A percentile compares a stretch with the other conserved stretches of the same genome.
Evolutionary conservation across 768 basidiomycete genomes (phyloP).

Genomic region (Gloeopeniophorella convolvens): DNA sequence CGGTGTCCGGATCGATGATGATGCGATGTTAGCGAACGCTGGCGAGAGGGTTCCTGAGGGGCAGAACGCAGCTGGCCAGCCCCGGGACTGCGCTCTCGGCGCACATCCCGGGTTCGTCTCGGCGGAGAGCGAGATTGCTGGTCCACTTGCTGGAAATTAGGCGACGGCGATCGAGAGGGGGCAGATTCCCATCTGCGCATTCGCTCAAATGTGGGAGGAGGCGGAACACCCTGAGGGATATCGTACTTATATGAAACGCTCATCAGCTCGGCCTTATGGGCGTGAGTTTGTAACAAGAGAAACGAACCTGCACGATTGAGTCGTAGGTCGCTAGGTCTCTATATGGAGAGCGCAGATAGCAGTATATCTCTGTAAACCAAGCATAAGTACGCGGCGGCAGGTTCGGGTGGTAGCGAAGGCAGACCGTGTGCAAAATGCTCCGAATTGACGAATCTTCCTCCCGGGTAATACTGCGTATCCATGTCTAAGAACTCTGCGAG

Average conservation of each 20-base stretch:
- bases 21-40: background rate
- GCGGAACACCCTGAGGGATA: constrained; percentile 34
- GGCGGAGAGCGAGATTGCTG: constrained; percentile 20
- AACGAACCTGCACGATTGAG: constrained; percentile 63
- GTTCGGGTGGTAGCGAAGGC: constrained; percentile 21
- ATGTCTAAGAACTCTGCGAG: constrained; percentile 87
- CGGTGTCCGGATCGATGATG: background rate
- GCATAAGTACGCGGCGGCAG: background rate
- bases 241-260: constrained; percentile 46
- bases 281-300: too few species aligned
- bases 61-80: too few species aligned
- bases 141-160: constrained; percentile 18
- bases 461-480: constrained; percentile 50
- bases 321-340: constrained; percentile 82
- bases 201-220: constrained; percentile 29
- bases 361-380: constrained; percentile 65
- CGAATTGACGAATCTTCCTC: constrained; percentile 58
- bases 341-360: constrained; percentile 83
- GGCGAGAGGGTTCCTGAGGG: background rate
- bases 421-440: constrained; percentile 93
- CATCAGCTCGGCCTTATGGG: too few species aligned
- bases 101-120: background rate
- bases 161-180: constrained; percentile 21
- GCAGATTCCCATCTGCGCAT: constrained; percentile 27
- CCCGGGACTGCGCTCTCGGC: background rate